Percentiles rank a stretch among this genome's conserved stretches.
phyloP scores from a whole-genome alignment of 2,329 filamentous ascomycete genomes.

The Fusarium armeniacum region DNA sequence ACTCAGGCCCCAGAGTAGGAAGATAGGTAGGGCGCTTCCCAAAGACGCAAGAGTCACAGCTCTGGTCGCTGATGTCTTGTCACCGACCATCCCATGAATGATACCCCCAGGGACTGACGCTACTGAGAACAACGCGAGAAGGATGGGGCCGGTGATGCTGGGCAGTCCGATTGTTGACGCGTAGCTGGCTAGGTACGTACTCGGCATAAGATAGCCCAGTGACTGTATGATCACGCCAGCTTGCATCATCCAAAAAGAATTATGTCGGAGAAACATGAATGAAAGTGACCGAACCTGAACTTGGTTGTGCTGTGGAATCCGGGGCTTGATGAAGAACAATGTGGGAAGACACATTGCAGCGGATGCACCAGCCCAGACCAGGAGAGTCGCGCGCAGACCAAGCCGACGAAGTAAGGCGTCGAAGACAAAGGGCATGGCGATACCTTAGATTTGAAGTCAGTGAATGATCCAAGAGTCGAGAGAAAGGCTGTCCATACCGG shows the following conservation, averaged over 20 bases:
- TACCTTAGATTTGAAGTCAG: slow-evolving; percentile 52
- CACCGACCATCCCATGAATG: slow-evolving; percentile 67
- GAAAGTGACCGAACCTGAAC: slow-evolving; percentile 51
- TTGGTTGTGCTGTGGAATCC: slow-evolving; percentile 45
- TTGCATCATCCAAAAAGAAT: slow-evolving; percentile 70
- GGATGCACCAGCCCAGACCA: slow-evolving; percentile 58
- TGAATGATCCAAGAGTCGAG: fast-evolving
- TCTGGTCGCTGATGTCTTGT: slow-evolving; percentile 63
- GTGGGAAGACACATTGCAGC: slow-evolving; percentile 57
- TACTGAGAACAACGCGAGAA: slow-evolving; percentile 69
- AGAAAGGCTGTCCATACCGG: background rate
- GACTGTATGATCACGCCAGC: slow-evolving; percentile 69
- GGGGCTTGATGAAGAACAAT: slow-evolving; percentile 56
- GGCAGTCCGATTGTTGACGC: slow-evolving; percentile 62
- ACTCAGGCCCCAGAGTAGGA: slow-evolving; percentile 72
- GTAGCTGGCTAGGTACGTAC: slow-evolving; percentile 70
- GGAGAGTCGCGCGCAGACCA: slow-evolving; percentile 60
- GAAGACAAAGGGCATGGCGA: slow-evolving; percentile 65
- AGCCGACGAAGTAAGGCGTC: slow-evolving; percentile 61
- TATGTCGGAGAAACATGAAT: slow-evolving; percentile 64
- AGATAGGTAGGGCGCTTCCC: slow-evolving; percentile 67
- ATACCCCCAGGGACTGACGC: slow-evolving; percentile 70
- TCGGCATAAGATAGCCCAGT: slow-evolving; percentile 71
- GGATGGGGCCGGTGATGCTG: slow-evolving; percentile 64
- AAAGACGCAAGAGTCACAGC: slow-evolving; percentile 68